Base-by-base conservation (phyloP, 208 protist species). In the Naegleria gruberi region DNA sequence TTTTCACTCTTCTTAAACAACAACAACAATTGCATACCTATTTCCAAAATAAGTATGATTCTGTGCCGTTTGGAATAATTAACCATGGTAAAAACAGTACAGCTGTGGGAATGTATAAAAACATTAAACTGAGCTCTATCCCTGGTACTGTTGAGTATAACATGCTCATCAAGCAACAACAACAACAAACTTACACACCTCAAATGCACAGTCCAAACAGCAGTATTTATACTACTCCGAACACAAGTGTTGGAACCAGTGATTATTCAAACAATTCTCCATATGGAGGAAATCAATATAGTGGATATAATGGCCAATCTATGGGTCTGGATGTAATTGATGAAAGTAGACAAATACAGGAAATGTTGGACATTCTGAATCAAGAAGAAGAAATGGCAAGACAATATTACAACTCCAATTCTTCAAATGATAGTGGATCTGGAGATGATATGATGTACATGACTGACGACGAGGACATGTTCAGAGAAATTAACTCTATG, bases 21-120 rank as follows among this genome's bases (percentile, higher is more conserved):
- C n/a, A 87, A 42, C 10, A 30, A 5, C 83, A 41, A 41, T 23
- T 23, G 6, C 10, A 41, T 55, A 87, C 34, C 1, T 34, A 19
- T 30, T 44, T 55, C 12, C 83, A 34, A 87, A 34, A 34, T 17
- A 45, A 87, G 10, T 41, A 55, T 12, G 41, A 55, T 8, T 57
- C 43, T 40, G 19, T 55, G n/a, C 83, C 41, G 6, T 87, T 87
- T 87, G 83, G 83, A 40, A 55, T 87, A 8, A 87, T 87, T 55
- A 87, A 87, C 55, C 83, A 87, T 55, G 83, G 83, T 23, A 45
- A 87, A 40, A 87, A 46, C 10, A 55, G 26, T 10, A 87, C 34
- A 8, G 83, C 83, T 40, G 44, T 23, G 0, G 12, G 26, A 40
- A 0, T 41, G 4, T 87, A 87, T 40, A 41, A 30, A 51, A 44